Conservation (phyloP, 768 basidiomycete species). For the Termitomyces sp. region DNA sequence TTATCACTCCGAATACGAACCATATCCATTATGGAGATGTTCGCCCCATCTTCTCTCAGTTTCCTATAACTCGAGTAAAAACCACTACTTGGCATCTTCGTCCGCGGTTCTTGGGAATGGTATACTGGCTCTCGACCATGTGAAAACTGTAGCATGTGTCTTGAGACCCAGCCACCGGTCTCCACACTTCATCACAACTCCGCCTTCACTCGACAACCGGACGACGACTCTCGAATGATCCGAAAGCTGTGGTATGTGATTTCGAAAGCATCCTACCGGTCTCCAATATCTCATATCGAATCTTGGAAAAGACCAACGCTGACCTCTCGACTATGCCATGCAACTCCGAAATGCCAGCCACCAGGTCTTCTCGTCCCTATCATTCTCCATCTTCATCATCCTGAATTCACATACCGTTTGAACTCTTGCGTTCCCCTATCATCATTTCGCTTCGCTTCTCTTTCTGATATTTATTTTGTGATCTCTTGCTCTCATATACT, state of each 20-base stretch:
- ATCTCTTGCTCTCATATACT: too few relatives aligned
- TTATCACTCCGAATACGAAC: not conserved
- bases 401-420: not conserved
- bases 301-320: not conserved
- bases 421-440: not conserved
- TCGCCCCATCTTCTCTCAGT: not conserved
- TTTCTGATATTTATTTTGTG: too few relatives aligned
- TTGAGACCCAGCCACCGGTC: not conserved
- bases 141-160: not conserved
- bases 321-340: not conserved
- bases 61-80: not conserved
- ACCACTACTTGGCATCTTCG: not conserved
- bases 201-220: not conserved
- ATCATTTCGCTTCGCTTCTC: too few relatives aligned
- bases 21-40: not conserved
- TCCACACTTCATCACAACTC: not conserved
- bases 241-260: slow-evolving; percentile 1
- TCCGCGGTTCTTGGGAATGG: too few relatives aligned
- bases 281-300: not conserved
- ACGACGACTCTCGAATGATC: not conserved
- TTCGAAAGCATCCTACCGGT: not conserved
- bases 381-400: not conserved
- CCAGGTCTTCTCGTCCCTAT: not conserved
- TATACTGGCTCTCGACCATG: not conserved
- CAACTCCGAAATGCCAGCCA: not conserved